A percentile compares a stretch with the other conserved stretches of the same genome.
Evolutionary conservation across 257 asterid genomes (phyloP).

Genomic region (Ajuga chamaepitys): DNA sequence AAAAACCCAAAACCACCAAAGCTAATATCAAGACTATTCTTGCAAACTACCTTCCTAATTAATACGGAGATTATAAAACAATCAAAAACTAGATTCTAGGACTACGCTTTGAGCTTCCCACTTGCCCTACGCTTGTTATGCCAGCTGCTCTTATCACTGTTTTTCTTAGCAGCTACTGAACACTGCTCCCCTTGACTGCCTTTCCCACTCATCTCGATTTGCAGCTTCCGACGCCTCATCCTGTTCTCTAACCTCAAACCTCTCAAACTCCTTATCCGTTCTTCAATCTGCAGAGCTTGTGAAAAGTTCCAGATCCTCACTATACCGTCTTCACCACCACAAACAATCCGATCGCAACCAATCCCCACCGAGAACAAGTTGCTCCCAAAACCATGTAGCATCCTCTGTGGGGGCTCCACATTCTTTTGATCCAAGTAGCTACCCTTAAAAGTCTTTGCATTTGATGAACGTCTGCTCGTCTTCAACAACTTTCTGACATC

Average conservation of each 20-base stretch:
- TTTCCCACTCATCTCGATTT: slow-evolving; percentile 36
- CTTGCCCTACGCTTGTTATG: slow-evolving; percentile 64
- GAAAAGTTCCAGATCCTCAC: slow-evolving; percentile 92
- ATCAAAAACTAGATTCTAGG: slow-evolving; percentile 14
- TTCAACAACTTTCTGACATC: slow-evolving; percentile 75
- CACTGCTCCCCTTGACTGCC: slow-evolving; percentile 56
- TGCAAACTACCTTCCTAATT: neutral
- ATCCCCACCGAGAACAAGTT: slow-evolving; percentile 67
- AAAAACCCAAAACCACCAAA: neutral
- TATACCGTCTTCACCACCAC: slow-evolving; percentile 93
- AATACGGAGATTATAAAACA: slow-evolving; percentile 6
- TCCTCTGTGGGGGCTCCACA: slow-evolving; percentile 82
- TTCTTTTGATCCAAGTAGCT: slow-evolving; percentile 26
- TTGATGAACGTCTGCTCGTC: slow-evolving; percentile 22
- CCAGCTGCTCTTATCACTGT: slow-evolving; percentile 65
- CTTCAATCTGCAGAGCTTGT: slow-evolving; percentile 75
- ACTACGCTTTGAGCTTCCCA: slow-evolving; percentile 61
- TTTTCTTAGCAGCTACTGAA: slow-evolving; percentile 71
- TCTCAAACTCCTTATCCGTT: slow-evolving; percentile 41
- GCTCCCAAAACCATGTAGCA: slow-evolving; percentile 78
- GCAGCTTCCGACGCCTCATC: slow-evolving; percentile 73
- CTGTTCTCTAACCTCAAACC: slow-evolving; percentile 69
- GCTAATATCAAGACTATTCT: neutral
- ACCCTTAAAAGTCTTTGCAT: slow-evolving; percentile 19
- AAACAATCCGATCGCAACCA: slow-evolving; percentile 74